A percentile compares a stretch with the other conserved stretches of the same genome.
Evolutionary conservation across 345 rosid species (phyloP).

Genomic region (Physaria fendleri): DNA sequence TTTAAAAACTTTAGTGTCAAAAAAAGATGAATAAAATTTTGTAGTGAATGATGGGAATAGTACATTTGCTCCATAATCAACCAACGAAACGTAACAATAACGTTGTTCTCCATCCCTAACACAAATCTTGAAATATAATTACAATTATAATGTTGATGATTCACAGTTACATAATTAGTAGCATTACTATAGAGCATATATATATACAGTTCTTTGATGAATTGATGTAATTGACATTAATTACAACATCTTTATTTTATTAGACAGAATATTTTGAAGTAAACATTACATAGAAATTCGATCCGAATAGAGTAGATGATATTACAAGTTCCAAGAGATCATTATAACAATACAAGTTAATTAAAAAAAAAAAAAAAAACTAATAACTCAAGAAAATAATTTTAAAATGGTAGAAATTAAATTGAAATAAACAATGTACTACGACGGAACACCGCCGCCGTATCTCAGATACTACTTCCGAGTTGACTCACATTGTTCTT

Average conservation of each 20-base stretch:
- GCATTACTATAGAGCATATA: background rate
- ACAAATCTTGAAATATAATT: too few species aligned
- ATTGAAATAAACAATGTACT: constrained; percentile 8
- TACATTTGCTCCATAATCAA: background rate
- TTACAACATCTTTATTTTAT: constrained; percentile 1
- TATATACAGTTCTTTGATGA: background rate
- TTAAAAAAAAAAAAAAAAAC: background rate
- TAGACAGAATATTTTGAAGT: constrained; percentile 26
- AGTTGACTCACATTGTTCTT: constrained; percentile 6
- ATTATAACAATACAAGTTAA: background rate
- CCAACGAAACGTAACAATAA: constrained; percentile 4
- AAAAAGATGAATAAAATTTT: background rate
- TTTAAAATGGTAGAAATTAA: background rate
- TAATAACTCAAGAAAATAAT: background rate
- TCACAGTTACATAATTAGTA: background rate
- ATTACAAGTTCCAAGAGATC: constrained; percentile 30
- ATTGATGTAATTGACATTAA: background rate
- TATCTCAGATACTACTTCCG: background rate
- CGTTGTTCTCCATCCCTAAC: constrained; percentile 11
- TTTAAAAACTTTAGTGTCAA: background rate
- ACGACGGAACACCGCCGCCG: constrained; percentile 4
- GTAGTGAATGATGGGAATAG: constrained; percentile 1
- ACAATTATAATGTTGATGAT: background rate
- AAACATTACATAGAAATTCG: constrained; percentile 26
- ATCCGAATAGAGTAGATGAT: background rate